Percentiles rank a stretch among this genome's conserved stretches.
Conservation (phyloP, 257 asterid genomes). For the Petunia axillaris region DNA sequence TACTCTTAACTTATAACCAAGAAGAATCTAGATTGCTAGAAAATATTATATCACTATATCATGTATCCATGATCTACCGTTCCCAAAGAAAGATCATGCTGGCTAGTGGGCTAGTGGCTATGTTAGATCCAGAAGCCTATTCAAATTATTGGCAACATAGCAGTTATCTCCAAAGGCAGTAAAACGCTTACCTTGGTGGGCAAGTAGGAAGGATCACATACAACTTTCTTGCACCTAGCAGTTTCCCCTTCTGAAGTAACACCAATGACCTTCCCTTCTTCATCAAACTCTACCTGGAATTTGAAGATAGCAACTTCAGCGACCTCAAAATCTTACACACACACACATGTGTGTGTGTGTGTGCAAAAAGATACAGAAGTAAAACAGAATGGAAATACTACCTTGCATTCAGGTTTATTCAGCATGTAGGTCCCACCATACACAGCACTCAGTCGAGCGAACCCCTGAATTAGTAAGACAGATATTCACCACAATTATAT, state of each 20-base stretch:
- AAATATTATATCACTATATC: background rate
- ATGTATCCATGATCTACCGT: slow-evolving; percentile 13
- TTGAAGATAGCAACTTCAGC: slow-evolving; percentile 6
- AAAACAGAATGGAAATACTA: slow-evolving; percentile 24
- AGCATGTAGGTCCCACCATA: slow-evolving; percentile 99
- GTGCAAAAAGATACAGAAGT: background rate
- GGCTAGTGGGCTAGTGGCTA: background rate
- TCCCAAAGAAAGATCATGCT: slow-evolving; percentile 11
- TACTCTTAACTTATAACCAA: background rate
- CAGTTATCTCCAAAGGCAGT: background rate
- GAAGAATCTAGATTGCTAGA: background rate
- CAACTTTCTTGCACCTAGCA: slow-evolving; percentile 92
- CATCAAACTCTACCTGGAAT: slow-evolving; percentile 83
- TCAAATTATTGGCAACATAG: background rate
- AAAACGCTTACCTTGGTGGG: slow-evolving; percentile 64
- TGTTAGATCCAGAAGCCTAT: background rate
- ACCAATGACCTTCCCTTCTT: slow-evolving; percentile 85
- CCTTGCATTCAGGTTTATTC: slow-evolving; percentile 96
- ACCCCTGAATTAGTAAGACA: slow-evolving; percentile 56
- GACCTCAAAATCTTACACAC: background rate
- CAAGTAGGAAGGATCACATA: slow-evolving; percentile 95
- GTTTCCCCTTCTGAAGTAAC: slow-evolving; percentile 98
- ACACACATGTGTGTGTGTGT: background rate
- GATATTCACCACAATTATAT: slow-evolving; percentile 19
- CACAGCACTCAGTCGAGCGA: slow-evolving; percentile 98